These are phyloP conservation scores for Saccharomyces hybrid DNA, from an alignment of 1,139 yeast genomes.

Conservation along the genomic window DNA sequence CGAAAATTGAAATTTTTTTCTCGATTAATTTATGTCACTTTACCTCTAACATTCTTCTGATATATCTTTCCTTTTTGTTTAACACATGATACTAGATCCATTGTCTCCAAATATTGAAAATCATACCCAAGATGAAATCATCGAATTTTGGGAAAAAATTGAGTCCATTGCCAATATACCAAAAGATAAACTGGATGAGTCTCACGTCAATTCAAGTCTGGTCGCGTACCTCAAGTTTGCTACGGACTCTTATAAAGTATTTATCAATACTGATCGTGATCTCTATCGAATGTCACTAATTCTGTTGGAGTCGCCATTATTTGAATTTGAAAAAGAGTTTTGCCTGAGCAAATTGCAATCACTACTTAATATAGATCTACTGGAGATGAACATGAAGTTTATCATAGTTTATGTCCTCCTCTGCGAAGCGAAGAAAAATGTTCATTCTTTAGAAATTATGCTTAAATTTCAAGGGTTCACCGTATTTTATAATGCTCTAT, in stretches of 20 bases:
- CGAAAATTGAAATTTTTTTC: background rate
- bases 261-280: slow-evolving; percentile 31
- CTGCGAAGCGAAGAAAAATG: slow-evolving; percentile 40
- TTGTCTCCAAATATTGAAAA: slow-evolving; percentile 12
- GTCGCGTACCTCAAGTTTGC: slow-evolving; percentile 32
- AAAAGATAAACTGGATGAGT: slow-evolving; percentile 12
- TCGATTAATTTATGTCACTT: background rate
- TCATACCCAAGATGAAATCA: slow-evolving; percentile 16
- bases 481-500: slow-evolving; percentile 36
- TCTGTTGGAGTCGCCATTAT: slow-evolving; percentile 33
- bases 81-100: slow-evolving; percentile 19
- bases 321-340: slow-evolving; percentile 34
- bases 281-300: slow-evolving; percentile 32
- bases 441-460: slow-evolving; percentile 38
- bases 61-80: background rate
- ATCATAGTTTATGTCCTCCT: slow-evolving; percentile 45
- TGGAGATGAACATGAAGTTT: slow-evolving; percentile 36
- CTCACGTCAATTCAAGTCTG: slow-evolving; percentile 25
- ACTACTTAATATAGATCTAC: slow-evolving; percentile 33
- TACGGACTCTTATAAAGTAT: slow-evolving; percentile 30
- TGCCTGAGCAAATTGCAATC: slow-evolving; percentile 43
- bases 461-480: slow-evolving; percentile 46
- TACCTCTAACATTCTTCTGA: background rate
- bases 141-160: slow-evolving; percentile 30
- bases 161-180: slow-evolving; percentile 24